A percentile compares a stretch with the other conserved stretches of the same genome.
Evolutionary conservation across 768 basidiomycete species (phyloP).

Genomic region (Amanita inopinata): DNA sequence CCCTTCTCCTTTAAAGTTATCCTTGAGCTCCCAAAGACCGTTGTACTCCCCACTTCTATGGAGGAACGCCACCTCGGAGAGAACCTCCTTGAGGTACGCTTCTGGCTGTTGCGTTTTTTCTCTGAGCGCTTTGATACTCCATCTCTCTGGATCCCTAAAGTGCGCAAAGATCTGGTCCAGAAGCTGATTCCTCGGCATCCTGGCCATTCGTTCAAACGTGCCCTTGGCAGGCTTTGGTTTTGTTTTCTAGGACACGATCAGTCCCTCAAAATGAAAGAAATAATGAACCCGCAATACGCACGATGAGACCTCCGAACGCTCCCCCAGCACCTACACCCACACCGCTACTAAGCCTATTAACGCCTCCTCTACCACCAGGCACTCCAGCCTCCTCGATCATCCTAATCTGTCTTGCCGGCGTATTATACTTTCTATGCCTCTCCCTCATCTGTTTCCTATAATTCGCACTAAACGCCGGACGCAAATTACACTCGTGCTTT

Average conservation of each 20-base stretch:
- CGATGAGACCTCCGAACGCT: conserved; percentile 58
- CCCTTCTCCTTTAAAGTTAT: conserved; percentile 58
- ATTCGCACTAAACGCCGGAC: conserved; percentile 54
- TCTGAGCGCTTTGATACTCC: conserved; percentile 69
- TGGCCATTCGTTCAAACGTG: conserved; percentile 81
- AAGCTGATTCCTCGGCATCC: conserved; percentile 82
- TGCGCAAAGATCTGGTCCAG: conserved; percentile 72
- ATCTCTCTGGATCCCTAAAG: conserved; percentile 73
- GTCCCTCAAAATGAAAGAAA: not conserved
- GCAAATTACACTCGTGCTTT: conserved; percentile 71
- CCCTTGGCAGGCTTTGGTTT: conserved; percentile 63
- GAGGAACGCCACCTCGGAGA: conserved; percentile 66
- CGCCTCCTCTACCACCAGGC: conserved; percentile 58
- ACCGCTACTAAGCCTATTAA: conserved; percentile 74
- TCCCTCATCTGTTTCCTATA: conserved; percentile 70
- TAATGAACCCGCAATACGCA: conserved; percentile 26
- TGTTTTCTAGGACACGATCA: conserved; percentile 34
- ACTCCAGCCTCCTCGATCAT: conserved; percentile 67
- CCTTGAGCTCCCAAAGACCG: conserved; percentile 72
- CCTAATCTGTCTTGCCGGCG: conserved; percentile 53
- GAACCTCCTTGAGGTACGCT: conserved; percentile 75
- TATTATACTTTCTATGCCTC: conserved; percentile 56
- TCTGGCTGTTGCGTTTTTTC: conserved; percentile 83
- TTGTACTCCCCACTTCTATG: conserved; percentile 76
- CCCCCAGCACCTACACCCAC: conserved; percentile 46